Conservation (phyloP, 1,284 basidiomycete species). For the Irpex sp. region DNA sequence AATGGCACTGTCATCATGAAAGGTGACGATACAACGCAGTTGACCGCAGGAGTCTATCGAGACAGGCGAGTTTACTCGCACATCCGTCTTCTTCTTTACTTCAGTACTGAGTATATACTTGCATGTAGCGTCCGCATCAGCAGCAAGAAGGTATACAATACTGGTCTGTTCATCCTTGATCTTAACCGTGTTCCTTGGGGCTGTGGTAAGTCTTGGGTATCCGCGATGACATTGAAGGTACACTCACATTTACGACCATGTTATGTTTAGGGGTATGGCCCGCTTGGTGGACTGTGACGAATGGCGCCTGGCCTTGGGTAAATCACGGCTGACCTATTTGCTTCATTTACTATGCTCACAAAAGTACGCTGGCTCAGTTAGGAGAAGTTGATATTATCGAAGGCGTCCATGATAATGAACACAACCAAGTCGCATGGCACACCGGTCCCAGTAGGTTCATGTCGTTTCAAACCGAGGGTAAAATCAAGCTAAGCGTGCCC, state of each 20-base stretch:
- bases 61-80: slow-evolving; percentile 43
- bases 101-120: background rate
- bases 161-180: slow-evolving; percentile 68
- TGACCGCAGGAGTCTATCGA: slow-evolving; percentile 48
- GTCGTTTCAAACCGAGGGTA: too few species aligned
- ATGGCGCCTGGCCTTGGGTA: slow-evolving; percentile 53
- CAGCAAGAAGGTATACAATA: slow-evolving; percentile 52
- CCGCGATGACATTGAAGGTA: background rate
- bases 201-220: slow-evolving; percentile 42
- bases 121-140: slow-evolving; percentile 54
- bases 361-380: slow-evolving; percentile 32
- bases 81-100: background rate
- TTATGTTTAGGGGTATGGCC: slow-evolving; percentile 55
- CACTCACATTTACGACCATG: slow-evolving; percentile 2
- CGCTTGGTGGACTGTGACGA: slow-evolving; percentile 52
- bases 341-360: background rate
- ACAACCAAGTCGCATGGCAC: slow-evolving; percentile 78
- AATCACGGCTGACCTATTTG: slow-evolving; percentile 12
- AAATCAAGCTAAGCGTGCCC: background rate
- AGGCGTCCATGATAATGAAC: slow-evolving; percentile 70
- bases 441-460: slow-evolving; percentile 43
- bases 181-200: slow-evolving; percentile 67
- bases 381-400: slow-evolving; percentile 84
- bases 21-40: slow-evolving; percentile 59
- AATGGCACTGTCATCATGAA: slow-evolving; percentile 67